Percentiles rank a stretch among this genome's conserved stretches.
These are phyloP conservation scores for Hymenoscyphus infarciens DNA, from an alignment of 2,329 filamentous ascomycete species.

Conservation along the genomic window DNA sequence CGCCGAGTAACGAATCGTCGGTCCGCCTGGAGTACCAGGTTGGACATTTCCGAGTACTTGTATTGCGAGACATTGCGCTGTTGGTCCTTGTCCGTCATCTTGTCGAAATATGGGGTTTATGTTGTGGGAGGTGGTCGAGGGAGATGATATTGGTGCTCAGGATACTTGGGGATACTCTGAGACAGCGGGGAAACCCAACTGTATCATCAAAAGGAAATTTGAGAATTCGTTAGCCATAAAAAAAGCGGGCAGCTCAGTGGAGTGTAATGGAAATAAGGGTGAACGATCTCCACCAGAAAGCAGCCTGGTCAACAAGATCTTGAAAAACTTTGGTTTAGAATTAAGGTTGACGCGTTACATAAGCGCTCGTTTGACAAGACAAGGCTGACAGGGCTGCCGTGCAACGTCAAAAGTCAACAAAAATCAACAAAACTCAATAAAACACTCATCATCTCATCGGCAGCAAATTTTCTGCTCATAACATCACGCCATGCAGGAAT, in stretches of 20 bases:
- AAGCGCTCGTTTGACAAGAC: neutral
- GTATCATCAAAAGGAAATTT: slow-evolving; percentile 10
- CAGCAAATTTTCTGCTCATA: neutral
- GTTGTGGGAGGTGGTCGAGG: neutral
- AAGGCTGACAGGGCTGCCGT: neutral
- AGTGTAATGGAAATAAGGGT: slow-evolving; percentile 5
- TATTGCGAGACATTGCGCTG: slow-evolving; percentile 88
- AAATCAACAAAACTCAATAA: neutral
- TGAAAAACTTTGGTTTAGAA: slow-evolving; percentile 4
- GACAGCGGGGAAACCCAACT: slow-evolving; percentile 10
- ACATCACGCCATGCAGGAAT: slow-evolving; percentile 22
- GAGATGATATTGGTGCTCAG: neutral
- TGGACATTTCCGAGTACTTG: slow-evolving; percentile 99
- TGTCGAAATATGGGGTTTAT: slow-evolving; percentile 25
- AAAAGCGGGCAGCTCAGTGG: neutral
- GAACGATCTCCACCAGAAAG: slow-evolving; percentile 7
- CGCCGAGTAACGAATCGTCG: slow-evolving; percentile 89
- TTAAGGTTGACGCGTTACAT: slow-evolving; percentile 3
- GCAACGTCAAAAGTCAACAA: slow-evolving; percentile 6
- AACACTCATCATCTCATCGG: neutral
- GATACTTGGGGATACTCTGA: slow-evolving; percentile 1
- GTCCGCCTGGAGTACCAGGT: slow-evolving; percentile 99
- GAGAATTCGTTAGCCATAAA: slow-evolving; percentile 1
- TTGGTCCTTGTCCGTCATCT: slow-evolving; percentile 72
- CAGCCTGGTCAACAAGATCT: slow-evolving; percentile 1